Conservation (phyloP, 257 asterid genomes). For the Leptodermis oblonga region DNA sequence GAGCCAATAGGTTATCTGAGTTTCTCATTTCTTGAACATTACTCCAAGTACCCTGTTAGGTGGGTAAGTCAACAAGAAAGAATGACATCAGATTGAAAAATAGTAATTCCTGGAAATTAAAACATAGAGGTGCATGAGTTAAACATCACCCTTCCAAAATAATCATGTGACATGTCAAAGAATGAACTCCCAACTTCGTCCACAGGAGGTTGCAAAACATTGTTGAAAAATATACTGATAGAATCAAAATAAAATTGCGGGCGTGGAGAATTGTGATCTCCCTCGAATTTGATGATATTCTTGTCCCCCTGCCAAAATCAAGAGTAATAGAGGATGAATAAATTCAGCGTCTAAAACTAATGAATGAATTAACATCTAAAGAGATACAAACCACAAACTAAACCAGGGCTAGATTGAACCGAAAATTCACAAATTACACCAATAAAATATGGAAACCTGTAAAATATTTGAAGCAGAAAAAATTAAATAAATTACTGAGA, state of each 20-base stretch:
- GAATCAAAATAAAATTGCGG: conserved; percentile 98
- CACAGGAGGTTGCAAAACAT: conserved; percentile 82
- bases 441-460: not conserved
- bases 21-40: conserved; percentile 44
- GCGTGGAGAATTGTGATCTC: conserved; percentile 94
- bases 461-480: not conserved
- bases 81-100: conserved; percentile 1
- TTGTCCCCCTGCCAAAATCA: conserved; percentile 71
- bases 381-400: not conserved
- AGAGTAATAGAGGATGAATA: conserved; percentile 5
- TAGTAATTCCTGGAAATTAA: conserved; percentile 2
- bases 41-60: conserved; percentile 65
- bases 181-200: conserved; percentile 48
- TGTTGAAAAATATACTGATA: conserved; percentile 84
- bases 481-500: not conserved
- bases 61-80: conserved; percentile 4
- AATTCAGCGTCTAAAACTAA: not conserved
- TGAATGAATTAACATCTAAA: not conserved
- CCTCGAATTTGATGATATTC: conserved; percentile 90
- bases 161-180: conserved; percentile 55
- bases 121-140: conserved; percentile 5
- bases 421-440: not conserved
- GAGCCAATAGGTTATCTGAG: conserved; percentile 44
- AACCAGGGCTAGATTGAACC: not conserved
- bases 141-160: conserved; percentile 50